Evolutionary conservation across 257 asterid species (phyloP).

Genomic region (Solanum boliviense): DNA sequence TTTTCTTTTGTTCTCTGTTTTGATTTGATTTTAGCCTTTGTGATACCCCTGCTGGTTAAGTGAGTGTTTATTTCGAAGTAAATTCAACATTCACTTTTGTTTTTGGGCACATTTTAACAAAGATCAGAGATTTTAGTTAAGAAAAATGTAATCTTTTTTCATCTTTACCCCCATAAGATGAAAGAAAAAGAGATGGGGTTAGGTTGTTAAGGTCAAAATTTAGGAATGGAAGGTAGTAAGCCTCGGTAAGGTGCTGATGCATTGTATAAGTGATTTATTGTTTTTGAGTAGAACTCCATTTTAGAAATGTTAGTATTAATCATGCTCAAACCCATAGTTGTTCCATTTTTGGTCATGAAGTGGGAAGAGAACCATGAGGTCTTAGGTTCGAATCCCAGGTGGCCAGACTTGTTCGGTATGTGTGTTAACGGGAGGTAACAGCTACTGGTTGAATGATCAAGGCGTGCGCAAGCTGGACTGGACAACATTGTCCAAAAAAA

Average conservation of each 20-base stretch:
- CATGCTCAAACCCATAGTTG: neutral
- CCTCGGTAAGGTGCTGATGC: neutral
- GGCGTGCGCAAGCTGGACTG: neutral
- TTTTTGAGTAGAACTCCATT: neutral
- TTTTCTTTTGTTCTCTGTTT: neutral
- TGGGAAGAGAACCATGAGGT: neutral
- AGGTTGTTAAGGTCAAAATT: neutral
- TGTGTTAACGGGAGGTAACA: neutral
- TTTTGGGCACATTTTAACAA: neutral
- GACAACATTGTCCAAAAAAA: neutral
- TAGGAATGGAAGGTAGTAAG: neutral
- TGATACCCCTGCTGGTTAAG: neutral
- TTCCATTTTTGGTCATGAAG: neutral
- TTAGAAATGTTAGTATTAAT: neutral
- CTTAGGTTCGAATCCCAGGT: neutral
- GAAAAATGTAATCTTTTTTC: neutral
- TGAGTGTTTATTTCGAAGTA: neutral
- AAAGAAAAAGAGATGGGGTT: neutral
- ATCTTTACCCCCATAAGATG: neutral
- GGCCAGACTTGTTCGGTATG: neutral
- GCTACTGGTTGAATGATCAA: neutral
- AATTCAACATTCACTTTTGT: neutral
- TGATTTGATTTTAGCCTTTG: neutral
- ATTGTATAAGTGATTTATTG: neutral
- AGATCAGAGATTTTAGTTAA: neutral